Base-by-base conservation (phyloP, 768 basidiomycete genomes). In the Inosperma sp. region DNA sequence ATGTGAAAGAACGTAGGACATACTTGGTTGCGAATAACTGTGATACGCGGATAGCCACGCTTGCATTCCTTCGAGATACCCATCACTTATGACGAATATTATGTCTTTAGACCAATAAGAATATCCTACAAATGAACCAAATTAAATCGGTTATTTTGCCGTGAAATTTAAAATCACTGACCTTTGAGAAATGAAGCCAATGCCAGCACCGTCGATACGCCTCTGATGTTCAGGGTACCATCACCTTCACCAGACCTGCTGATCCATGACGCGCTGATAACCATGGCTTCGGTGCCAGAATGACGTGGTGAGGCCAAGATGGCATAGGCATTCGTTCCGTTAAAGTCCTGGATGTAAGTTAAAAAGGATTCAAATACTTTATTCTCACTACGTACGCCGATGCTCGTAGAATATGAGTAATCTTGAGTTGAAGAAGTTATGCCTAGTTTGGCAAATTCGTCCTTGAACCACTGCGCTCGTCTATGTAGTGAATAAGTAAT, bases 71-170 rank as follows among this genome's bases (percentile, higher is more conserved):
- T 94, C 88, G 29, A 92, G 66, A 64, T 94, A 82, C 2, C 83
- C 89, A 55, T 97, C 95, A 37, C 87, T 86, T 53, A 97, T 73
- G 22, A 99, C 81, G 53, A 98, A 86, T 14, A 97, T 69, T 49
- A 99, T 75, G 59, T 98, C 94, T 64, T 94, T 95, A 1, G 93
- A 88, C 95, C 96, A 99, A 30, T 92, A 77, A 17, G 92, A 89
- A 59, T 88, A 86, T 27, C 77, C 92, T 94, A 58, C 17, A 14
- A 5, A 48, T 36, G 3, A 2, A 26, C 4, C 16, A 40, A 14
- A 34, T 8, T 31, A 14, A 55, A 46, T 46, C 43, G 7, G 53
- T 45, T 2, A 34, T 29, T 21, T 16, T 22, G 42, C 10, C 33
- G 16, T 19, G 53, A 34, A 14, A 37, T 48, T 23, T n/a, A 30